Percentiles rank a stretch among this genome's conserved stretches.
phyloP scores from a whole-genome alignment of 208 protist species.

The Herpetomonas samuelpessoai region DNA sequence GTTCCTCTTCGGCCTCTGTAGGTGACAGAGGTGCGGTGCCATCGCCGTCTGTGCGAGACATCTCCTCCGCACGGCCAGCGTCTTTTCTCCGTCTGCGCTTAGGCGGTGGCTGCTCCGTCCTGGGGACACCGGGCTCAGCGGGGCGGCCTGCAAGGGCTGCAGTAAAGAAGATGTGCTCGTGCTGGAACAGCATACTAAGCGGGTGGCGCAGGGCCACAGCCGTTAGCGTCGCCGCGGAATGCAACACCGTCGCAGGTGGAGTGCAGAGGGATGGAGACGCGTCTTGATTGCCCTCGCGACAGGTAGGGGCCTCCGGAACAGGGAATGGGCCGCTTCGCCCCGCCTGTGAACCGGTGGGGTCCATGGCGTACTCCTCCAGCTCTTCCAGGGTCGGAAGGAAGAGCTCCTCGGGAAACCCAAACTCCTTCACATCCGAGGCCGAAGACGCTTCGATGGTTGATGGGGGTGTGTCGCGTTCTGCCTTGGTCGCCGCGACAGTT shows the following conservation, averaged over 20 bases:
- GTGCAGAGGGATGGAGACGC: too few relatives aligned
- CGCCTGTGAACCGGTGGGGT: not conserved
- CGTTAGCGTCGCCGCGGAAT: conserved; percentile 18
- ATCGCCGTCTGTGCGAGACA: conserved; percentile 3
- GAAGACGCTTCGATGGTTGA: too few relatives aligned
- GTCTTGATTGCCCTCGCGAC: too few relatives aligned
- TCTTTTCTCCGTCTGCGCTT: not conserved
- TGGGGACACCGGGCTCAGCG: too few relatives aligned
- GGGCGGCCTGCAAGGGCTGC: not conserved
- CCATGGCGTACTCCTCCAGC: not conserved
- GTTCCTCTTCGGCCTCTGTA: not conserved
- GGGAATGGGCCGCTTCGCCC: too few relatives aligned
- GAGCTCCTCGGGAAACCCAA: not conserved
- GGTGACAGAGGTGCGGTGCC: not conserved
- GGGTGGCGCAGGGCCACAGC: conserved; percentile 52
- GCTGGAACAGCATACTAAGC: conserved; percentile 31
- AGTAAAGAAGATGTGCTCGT: conserved; percentile 23
- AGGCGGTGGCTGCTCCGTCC: too few relatives aligned
- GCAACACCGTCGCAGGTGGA: not conserved
- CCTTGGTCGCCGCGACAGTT: too few relatives aligned
- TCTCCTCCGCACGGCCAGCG: not conserved
- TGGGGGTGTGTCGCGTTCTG: too few relatives aligned
- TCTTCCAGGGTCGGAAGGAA: conserved; percentile 7
- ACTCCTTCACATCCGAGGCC: too few relatives aligned
- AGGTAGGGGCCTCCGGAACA: too few relatives aligned